phyloP scores from a whole-genome alignment of 2,329 filamentous ascomycete genomes.

The Ascocoryne sarcoides region DNA sequence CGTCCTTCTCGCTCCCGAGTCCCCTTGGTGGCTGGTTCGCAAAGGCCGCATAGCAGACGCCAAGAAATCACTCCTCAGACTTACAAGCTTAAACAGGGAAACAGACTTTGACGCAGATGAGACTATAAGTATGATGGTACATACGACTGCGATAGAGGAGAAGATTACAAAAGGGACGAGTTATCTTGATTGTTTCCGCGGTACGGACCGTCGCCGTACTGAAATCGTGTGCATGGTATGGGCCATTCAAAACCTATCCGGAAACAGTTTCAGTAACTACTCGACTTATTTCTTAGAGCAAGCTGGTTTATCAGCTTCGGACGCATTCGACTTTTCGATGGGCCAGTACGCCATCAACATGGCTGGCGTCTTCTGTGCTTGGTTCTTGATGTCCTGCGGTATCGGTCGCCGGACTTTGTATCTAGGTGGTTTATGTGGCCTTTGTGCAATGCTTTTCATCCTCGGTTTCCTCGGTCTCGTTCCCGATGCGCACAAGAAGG shows the following conservation, averaged over 20 bases:
- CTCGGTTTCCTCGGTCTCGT: constrained; percentile 59
- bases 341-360: constrained; percentile 44
- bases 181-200: constrained; percentile 43
- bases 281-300: constrained; percentile 53
- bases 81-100: constrained; percentile 32
- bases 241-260: constrained; percentile 55
- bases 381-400: constrained; percentile 35
- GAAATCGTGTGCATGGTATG: constrained; percentile 53
- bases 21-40: constrained; percentile 42
- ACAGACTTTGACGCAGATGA: constrained; percentile 36
- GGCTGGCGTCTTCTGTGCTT: constrained; percentile 44
- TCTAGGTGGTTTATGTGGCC: constrained; percentile 39
- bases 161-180: constrained; percentile 36
- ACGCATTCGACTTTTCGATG: constrained; percentile 52
- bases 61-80: constrained; percentile 30
- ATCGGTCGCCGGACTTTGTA: constrained; percentile 46
- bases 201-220: constrained; percentile 41
- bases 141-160: constrained; percentile 49
- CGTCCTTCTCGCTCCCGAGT: constrained; percentile 40
- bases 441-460: constrained; percentile 58
- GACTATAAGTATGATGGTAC: constrained; percentile 45
- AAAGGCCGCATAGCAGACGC: constrained; percentile 37
- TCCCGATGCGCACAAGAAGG: constrained; percentile 17
- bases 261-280: constrained; percentile 56
- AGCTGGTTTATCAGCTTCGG: constrained; percentile 40